phyloP scores from a whole-genome alignment of 768 basidiomycete genomes.

The Amanita muscaria region DNA sequence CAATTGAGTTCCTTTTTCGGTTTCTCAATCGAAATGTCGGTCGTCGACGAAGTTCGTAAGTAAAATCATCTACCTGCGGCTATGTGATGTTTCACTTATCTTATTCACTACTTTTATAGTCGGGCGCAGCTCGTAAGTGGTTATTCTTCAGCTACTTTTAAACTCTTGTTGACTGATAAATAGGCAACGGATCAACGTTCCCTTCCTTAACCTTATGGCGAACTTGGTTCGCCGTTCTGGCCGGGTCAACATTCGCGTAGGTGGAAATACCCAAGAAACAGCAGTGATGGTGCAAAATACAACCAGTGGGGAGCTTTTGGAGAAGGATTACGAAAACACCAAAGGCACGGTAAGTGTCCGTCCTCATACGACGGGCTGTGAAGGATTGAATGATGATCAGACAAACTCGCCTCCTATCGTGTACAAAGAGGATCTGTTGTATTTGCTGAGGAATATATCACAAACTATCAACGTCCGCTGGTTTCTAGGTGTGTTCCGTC shows the following conservation, averaged over 20 bases:
- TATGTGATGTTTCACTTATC: conserved; percentile 57
- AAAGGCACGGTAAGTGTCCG: conserved; percentile 16
- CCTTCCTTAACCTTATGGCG: conserved; percentile 69
- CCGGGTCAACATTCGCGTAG: conserved; percentile 48
- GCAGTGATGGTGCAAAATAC: conserved; percentile 43
- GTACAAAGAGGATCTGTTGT: conserved; percentile 57
- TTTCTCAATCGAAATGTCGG: conserved; percentile 73
- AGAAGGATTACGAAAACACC: conserved; percentile 15
- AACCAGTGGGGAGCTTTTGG: conserved; percentile 27
- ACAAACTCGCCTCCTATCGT: conserved; percentile 63
- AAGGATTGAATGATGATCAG: conserved; percentile 12
- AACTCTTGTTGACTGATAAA: no score
- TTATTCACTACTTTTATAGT: background rate
- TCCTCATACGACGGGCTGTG: conserved; percentile 8
- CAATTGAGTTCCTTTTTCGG: conserved; percentile 54
- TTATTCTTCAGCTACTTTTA: no score
- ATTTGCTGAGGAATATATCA: conserved; percentile 58
- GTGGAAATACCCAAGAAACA: conserved; percentile 60
- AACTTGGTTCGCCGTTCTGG: conserved; percentile 59
- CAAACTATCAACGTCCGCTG: conserved; percentile 54
- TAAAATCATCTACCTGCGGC: conserved; percentile 37
- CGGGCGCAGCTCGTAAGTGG: background rate
- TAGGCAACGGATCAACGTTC: conserved; percentile 41
- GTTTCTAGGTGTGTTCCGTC: conserved; percentile 39
- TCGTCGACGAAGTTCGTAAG: conserved; percentile 42